A percentile compares a stretch with the other conserved stretches of the same genome.
These are phyloP conservation scores for Wickerhamomyces chaumierensis DNA, from an alignment of 805 yeast genomes.

Conservation along the genomic window DNA sequence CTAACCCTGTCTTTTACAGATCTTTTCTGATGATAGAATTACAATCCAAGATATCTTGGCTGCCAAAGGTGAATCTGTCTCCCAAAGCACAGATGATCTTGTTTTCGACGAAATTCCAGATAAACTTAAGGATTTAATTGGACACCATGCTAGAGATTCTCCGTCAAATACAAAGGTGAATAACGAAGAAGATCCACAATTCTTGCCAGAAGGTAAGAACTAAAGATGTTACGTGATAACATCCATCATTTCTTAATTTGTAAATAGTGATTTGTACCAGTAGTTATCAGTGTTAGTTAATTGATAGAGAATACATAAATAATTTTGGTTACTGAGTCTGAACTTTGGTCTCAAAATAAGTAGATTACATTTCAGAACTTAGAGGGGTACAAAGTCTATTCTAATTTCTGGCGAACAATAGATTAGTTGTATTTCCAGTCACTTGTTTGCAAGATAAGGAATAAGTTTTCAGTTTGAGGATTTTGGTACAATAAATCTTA, in stretches of 20 bases:
- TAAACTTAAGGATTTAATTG: slow-evolving; percentile 35
- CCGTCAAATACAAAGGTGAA: slow-evolving; percentile 24
- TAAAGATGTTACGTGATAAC: too few species aligned
- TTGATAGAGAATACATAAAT: too few species aligned
- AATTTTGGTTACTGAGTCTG: too few species aligned
- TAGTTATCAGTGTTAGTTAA: too few species aligned
- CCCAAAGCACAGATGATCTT: slow-evolving; percentile 54
- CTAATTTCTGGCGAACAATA: too few species aligned
- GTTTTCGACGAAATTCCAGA: slow-evolving; percentile 62
- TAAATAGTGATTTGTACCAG: not conserved
- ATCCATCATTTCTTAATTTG: not conserved
- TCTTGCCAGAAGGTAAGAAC: not conserved
- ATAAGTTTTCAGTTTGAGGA: too few species aligned
- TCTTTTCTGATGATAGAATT: slow-evolving; percentile 67
- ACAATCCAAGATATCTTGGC: slow-evolving; percentile 72
- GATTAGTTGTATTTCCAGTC: too few species aligned
- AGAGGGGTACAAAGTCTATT: too few species aligned
- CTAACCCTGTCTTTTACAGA: slow-evolving; percentile 24
- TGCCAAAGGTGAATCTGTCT: slow-evolving; percentile 66
- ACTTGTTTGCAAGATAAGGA: too few species aligned
- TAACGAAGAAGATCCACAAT: not conserved
- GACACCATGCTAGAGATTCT: slow-evolving; percentile 61
- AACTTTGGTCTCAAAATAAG: too few species aligned
- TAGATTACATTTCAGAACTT: too few species aligned
- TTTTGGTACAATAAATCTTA: too few species aligned